phyloP scores from a whole-genome alignment of 2,329 filamentous ascomycete genomes.

The Trichoderma brevicompactum region DNA sequence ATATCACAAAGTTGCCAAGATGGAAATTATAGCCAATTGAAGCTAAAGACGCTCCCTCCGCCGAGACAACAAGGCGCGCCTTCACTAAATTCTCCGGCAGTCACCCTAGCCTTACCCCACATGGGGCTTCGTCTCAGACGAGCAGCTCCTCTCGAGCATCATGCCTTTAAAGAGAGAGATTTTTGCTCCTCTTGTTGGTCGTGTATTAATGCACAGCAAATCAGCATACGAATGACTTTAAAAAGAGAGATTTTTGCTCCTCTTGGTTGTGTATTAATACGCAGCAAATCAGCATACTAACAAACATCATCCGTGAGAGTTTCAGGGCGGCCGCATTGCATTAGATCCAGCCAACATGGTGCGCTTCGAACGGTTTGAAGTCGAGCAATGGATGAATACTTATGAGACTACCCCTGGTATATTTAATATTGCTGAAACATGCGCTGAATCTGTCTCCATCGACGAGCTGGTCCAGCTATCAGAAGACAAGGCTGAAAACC shows the following conservation, averaged over 20 bases:
- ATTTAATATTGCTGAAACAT: constrained; percentile 79
- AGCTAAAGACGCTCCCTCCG: neutral
- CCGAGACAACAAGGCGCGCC: constrained; percentile 19
- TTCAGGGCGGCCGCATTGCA: neutral
- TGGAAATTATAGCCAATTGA: neutral
- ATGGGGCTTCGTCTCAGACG: neutral
- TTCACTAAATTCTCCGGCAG: neutral
- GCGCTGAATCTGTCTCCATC: constrained; percentile 74
- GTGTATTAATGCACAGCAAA: too few species aligned
- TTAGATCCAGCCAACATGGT: constrained; percentile 50
- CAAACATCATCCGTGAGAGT: neutral
- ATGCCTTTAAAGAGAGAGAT: neutral
- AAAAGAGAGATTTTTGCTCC: neutral
- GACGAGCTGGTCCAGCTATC: constrained; percentile 66
- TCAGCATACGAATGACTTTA: too few species aligned
- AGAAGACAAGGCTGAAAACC: constrained; percentile 53
- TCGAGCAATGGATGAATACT: constrained; percentile 73
- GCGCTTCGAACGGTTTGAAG: constrained; percentile 64
- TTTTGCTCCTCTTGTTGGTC: neutral
- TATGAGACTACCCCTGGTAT: constrained; percentile 61
- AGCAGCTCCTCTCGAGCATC: neutral
- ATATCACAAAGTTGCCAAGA: neutral
- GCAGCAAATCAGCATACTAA: neutral
- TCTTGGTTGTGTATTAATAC: too few species aligned
- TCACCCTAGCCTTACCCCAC: constrained; percentile 15